Evolutionary conservation across 164 flowering plant species (phyloP).

Genomic region (Piper betle): DNA sequence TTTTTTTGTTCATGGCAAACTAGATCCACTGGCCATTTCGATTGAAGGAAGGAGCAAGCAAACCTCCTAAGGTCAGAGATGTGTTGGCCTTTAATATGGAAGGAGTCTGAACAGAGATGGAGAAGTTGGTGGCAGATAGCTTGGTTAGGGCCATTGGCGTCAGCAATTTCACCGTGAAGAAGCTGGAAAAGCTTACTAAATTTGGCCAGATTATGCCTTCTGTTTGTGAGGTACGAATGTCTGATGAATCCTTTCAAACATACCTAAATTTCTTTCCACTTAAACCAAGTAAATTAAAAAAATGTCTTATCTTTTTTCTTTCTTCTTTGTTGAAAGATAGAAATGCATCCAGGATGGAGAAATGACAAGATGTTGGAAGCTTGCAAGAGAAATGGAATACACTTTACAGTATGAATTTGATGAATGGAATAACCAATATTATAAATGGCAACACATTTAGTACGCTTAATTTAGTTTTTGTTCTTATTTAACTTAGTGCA

Average conservation of each 20-base stretch:
- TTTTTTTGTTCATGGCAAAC: no score
- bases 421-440: no score
- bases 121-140: conserved; percentile 30
- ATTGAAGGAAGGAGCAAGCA: conserved; percentile 33
- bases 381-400: conserved; percentile 44
- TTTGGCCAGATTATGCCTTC: conserved; percentile 37
- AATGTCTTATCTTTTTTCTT: background rate
- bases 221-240: conserved; percentile 34
- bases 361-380: conserved; percentile 51
- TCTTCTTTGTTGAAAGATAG: conserved; percentile 25
- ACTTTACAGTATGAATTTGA: conserved; percentile 27
- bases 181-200: conserved; percentile 29
- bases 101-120: conserved; percentile 59
- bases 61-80: conserved; percentile 33
- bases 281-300: background rate
- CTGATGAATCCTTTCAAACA: background rate
- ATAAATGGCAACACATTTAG: conserved; percentile 2
- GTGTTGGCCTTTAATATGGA: conserved; percentile 43
- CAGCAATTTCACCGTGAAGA: conserved; percentile 33
- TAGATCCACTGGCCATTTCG: conserved; percentile 58
- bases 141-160: conserved; percentile 39
- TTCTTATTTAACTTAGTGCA: no score
- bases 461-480: background rate
- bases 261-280: background rate
- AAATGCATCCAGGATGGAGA: conserved; percentile 73